phyloP scores from a whole-genome alignment of 176 grass and related monocot genomes.

The Raddia distichophylla region DNA sequence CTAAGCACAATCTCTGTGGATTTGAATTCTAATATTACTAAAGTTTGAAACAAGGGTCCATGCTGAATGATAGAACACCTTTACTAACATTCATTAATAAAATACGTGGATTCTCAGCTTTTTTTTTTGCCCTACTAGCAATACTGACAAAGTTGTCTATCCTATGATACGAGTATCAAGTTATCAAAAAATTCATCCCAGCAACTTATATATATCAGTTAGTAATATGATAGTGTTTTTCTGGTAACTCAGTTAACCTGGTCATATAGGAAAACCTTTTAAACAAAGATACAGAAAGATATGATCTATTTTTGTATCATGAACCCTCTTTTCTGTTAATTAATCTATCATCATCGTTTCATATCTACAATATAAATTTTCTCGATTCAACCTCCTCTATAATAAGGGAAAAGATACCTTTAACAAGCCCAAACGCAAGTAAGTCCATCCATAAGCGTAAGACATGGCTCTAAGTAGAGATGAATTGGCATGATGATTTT shows the following conservation, averaged over 20 bases:
- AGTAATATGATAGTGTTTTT: constrained; percentile 1
- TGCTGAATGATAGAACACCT: not conserved
- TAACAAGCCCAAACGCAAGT: constrained; percentile 74
- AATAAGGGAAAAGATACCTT: constrained; percentile 59
- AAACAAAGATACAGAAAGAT: constrained; percentile 14
- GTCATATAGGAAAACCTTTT: not conserved
- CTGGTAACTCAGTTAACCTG: constrained; percentile 4
- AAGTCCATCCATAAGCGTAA: constrained; percentile 81
- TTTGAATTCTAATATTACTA: not conserved
- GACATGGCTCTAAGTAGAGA: constrained; percentile 80
- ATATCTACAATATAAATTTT: constrained; percentile 29
- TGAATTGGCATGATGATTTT: constrained; percentile 49
- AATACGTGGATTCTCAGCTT: not conserved
- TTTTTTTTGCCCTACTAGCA: not conserved
- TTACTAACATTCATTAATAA: not conserved
- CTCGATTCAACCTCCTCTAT: not conserved
- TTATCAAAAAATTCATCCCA: not conserved
- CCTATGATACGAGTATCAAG: not conserved
- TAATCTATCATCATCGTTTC: not conserved
- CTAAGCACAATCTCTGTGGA: not conserved
- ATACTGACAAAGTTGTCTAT: not conserved
- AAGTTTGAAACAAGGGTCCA: not conserved
- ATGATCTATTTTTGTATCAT: constrained; percentile 4
- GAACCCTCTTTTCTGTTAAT: not conserved
- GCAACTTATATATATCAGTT: not conserved